Evolutionary conservation across 73 alveolate genomes (phyloP).

Genomic region (Paraurostyla sp.): DNA sequence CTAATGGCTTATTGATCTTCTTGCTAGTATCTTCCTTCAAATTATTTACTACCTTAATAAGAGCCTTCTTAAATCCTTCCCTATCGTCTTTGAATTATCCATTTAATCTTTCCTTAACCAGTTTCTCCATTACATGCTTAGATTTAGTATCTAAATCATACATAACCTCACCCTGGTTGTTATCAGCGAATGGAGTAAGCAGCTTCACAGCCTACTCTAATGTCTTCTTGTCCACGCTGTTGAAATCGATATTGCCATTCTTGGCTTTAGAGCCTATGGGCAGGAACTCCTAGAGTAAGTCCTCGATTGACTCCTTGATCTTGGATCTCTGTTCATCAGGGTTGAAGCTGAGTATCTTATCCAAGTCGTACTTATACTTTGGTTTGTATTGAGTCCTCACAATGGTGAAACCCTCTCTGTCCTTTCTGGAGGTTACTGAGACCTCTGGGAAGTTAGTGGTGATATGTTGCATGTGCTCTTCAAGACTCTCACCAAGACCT

Average conservation of each 20-base stretch:
- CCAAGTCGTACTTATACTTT: conserved; percentile 58
- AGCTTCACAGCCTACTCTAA: background rate
- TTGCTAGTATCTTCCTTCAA: conserved; percentile 8
- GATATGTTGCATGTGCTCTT: conserved; percentile 43
- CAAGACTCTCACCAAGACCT: conserved; percentile 58
- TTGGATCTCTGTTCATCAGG: conserved; percentile 1
- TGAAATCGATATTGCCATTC: background rate
- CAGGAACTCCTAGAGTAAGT: background rate
- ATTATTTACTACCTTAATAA: background rate
- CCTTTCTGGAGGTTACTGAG: conserved; percentile 28
- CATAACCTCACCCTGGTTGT: background rate
- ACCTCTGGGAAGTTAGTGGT: conserved; percentile 18
- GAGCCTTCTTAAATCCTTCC: conserved; percentile 32
- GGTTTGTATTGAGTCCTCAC: conserved; percentile 36
- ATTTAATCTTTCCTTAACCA: conserved; percentile 7
- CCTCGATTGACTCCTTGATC: conserved; percentile 26
- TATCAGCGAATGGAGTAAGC: background rate
- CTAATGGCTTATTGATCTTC: background rate
- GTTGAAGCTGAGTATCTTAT: conserved; percentile 3
- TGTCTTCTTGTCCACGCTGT: background rate
- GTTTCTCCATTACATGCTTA: background rate
- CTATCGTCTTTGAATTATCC: conserved; percentile 12
- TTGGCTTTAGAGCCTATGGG: background rate
- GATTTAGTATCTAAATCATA: conserved; percentile 25
- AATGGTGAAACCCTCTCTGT: conserved; percentile 62